phyloP scores from a whole-genome alignment of 1,139 yeast species.

The Insectozyma bohioensis region DNA sequence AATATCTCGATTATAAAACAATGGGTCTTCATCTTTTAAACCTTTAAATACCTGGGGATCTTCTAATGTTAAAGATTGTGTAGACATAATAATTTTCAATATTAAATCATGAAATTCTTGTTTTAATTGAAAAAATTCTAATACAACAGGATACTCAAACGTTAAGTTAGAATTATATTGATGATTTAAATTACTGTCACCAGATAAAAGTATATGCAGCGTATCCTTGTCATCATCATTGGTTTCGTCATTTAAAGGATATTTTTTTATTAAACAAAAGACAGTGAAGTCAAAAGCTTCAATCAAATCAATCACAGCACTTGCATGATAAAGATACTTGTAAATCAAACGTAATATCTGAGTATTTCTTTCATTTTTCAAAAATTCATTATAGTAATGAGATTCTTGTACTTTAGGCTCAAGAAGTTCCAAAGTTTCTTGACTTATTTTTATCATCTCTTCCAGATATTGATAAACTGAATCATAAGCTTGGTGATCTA shows the following conservation, averaged over 20 bases:
- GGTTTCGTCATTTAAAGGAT: slow-evolving; percentile 18
- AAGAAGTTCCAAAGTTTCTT: slow-evolving; percentile 41
- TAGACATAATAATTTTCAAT: slow-evolving; percentile 60
- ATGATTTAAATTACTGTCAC: not conserved
- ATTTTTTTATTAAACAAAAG: slow-evolving; percentile 41
- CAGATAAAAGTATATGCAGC: too few relatives aligned
- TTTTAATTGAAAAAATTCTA: slow-evolving; percentile 73
- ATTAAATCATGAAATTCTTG: slow-evolving; percentile 70
- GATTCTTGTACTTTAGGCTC: slow-evolving; percentile 34
- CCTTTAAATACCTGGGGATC: slow-evolving; percentile 75
- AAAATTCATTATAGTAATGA: slow-evolving; percentile 35
- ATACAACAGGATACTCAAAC: slow-evolving; percentile 60
- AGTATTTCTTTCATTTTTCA: slow-evolving; percentile 51
- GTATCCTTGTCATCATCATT: too few relatives aligned
- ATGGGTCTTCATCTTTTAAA: slow-evolving; percentile 55
- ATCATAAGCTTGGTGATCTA: slow-evolving; percentile 50
- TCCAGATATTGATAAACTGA: slow-evolving; percentile 34
- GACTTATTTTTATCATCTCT: slow-evolving; percentile 38
- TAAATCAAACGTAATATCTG: slow-evolving; percentile 54
- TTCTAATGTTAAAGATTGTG: slow-evolving; percentile 67
- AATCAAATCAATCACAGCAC: slow-evolving; percentile 50
- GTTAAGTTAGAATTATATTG: slow-evolving; percentile 28
- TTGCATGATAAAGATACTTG: slow-evolving; percentile 49
- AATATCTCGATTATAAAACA: slow-evolving; percentile 41
- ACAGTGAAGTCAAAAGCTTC: slow-evolving; percentile 67